Evolutionary conservation across 371 early-diverging fungal species (phyloP), one percentile per base, ranked within the genome.

Genomic region (Rhizomucor miehei): DNA sequence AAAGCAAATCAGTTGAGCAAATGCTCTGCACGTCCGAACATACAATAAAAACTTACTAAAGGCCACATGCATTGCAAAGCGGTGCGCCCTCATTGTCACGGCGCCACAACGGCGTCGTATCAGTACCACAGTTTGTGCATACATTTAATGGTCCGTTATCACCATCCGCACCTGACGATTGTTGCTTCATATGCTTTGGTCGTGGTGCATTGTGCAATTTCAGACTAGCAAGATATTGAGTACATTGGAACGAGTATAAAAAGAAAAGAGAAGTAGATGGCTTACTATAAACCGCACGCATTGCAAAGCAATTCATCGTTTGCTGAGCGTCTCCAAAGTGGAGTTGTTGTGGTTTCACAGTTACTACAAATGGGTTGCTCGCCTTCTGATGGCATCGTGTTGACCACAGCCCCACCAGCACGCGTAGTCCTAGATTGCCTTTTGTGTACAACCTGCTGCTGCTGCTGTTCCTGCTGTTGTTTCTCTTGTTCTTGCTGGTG

Each of bases 61-160:
- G 71, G 9, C 96, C 96, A 61, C 97, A 97, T 2, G 97, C 96
- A 66, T 96, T 97, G 77, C 97, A 97, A 39, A 95, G 74, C 40
- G 86, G 79, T 20, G 85, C 80, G 17, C 92, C 94, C 39, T 87
- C 79, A 36, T 82, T 83, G 60, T 91, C 90, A 46, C 97, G 81
- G 34, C 99, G 84, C 99, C 99, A 99, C 29, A 97, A 81, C 1
- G 99, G 98, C 2, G 99, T 99, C n/a, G 79, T 81, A 1, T 82
- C 87, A 3, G 95, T 93, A 6, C 77, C 68, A 77, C 99, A 99
- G 66, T 99, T 97, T 39, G 81, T 77, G 69, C 99, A 99, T 8
- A 59, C 62, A 0, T 34, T 63, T 54, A 36, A 62, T 53, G 25
- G 69, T 57, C 44, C 48, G 39, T 44, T 44, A 25, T 47, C 54